Conservation (phyloP, 2,329 filamentous ascomycete species). For the Scedosporium dehoogii region DNA sequence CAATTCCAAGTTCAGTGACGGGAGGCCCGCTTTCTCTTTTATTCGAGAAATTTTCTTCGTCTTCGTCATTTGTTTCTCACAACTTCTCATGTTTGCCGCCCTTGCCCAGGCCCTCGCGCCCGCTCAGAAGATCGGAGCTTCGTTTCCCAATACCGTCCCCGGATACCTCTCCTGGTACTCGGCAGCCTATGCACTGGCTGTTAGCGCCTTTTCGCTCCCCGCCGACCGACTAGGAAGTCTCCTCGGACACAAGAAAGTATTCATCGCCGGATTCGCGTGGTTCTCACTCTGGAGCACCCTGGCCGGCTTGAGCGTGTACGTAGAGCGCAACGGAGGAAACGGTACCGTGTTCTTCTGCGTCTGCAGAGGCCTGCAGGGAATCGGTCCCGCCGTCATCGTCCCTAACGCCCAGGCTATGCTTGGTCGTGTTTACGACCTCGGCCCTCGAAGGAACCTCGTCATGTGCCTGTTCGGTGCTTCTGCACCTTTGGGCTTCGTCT, state of each 20-base stretch:
- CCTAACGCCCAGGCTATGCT: slow-evolving; percentile 57
- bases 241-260: slow-evolving; percentile 45
- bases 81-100: slow-evolving; percentile 8
- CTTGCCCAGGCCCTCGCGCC: slow-evolving; percentile 9
- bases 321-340: slow-evolving; percentile 15
- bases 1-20: background rate
- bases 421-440: slow-evolving; percentile 45
- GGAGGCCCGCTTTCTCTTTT: slow-evolving; percentile 6
- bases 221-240: slow-evolving; percentile 46
- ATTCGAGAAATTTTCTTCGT: slow-evolving; percentile 10
- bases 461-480: slow-evolving; percentile 41
- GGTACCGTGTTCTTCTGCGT: slow-evolving; percentile 32
- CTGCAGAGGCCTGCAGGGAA: slow-evolving; percentile 45
- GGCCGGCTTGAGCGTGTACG: slow-evolving; percentile 29
- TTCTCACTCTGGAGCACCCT: slow-evolving; percentile 42
- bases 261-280: slow-evolving; percentile 45
- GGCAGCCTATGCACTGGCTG: slow-evolving; percentile 45
- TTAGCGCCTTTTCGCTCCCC: slow-evolving; percentile 48
- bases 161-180: slow-evolving; percentile 45
- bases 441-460: slow-evolving; percentile 48
- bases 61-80: slow-evolving; percentile 7
- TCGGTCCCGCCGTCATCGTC: slow-evolving; percentile 52
- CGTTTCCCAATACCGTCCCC: slow-evolving; percentile 30
- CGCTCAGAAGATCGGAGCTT: slow-evolving; percentile 7
- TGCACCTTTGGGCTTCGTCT: slow-evolving; percentile 34